Evolutionary conservation across 108 stramenopile genomes (phyloP).

Genomic region (Aureococcus anophagefferens): DNA sequence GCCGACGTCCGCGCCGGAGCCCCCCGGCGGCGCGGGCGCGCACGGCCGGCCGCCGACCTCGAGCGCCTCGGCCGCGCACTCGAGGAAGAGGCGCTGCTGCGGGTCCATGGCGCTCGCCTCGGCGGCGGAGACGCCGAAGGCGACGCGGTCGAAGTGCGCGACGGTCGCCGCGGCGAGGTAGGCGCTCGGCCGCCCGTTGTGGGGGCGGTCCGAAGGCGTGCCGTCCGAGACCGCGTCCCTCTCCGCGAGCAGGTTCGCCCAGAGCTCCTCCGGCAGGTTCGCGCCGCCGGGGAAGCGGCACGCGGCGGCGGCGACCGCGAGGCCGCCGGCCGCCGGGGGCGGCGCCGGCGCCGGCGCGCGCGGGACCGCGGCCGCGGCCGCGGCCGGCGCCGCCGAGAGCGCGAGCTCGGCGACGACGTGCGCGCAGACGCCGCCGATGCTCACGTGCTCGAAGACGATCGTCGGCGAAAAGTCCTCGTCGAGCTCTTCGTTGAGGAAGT

Average conservation of each 20-base stretch:
- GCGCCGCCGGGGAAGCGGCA: conserved; percentile 10
- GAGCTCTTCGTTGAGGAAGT: neutral
- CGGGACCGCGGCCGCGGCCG: too few relatives aligned
- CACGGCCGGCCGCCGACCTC: neutral
- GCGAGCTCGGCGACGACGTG: too few relatives aligned
- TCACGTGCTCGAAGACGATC: neutral
- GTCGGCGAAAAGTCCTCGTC: neutral
- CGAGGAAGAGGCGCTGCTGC: conserved; percentile 6
- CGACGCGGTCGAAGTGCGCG: neutral
- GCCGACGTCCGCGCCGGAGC: neutral
- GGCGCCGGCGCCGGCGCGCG: too few relatives aligned
- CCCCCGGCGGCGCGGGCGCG: neutral
- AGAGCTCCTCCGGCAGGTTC: neutral
- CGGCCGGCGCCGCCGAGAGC: too few relatives aligned
- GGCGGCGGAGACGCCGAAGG: conserved; percentile 1
- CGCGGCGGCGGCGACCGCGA: neutral
- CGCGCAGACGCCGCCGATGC: neutral
- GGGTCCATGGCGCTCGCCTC: conserved; percentile 9
- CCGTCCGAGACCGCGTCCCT: neutral
- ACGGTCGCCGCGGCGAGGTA: neutral
- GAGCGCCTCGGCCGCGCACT: neutral
- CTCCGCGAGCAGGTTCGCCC: neutral
- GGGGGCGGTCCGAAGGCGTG: neutral
- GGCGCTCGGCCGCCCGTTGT: neutral
- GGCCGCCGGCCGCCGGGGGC: too few relatives aligned